These are phyloP conservation scores for Aspergillus fumigatus DNA, from an alignment of 2,329 filamentous ascomycete species.

Conservation along the genomic window DNA sequence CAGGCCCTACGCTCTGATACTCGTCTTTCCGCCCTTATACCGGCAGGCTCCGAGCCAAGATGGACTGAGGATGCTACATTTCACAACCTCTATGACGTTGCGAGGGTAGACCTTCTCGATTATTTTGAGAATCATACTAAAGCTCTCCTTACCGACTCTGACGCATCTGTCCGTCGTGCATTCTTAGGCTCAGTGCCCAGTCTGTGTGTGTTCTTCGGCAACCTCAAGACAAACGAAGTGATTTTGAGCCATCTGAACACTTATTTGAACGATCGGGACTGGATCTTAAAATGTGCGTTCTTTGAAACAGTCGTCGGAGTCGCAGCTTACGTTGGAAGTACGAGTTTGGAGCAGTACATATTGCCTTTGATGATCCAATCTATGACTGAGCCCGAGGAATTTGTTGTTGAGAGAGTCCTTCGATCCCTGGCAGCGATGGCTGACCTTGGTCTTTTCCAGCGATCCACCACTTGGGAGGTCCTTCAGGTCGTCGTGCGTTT, in stretches of 20 bases:
- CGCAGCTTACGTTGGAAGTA: conserved; percentile 81
- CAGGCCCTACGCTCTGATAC: conserved; percentile 82
- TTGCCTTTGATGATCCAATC: conserved; percentile 94
- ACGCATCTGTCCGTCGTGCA: conserved; percentile 80
- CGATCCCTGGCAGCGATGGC: conserved; percentile 86
- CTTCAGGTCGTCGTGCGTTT: conserved; percentile 79
- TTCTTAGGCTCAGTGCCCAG: conserved; percentile 89
- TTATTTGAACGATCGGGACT: conserved; percentile 92
- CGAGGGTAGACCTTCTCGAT: conserved; percentile 75
- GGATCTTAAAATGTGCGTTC: conserved; percentile 94
- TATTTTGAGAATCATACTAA: conserved; percentile 88
- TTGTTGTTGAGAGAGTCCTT: conserved; percentile 85
- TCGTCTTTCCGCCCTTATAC: conserved; percentile 70
- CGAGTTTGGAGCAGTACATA: conserved; percentile 89
- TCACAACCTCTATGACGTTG: conserved; percentile 80
- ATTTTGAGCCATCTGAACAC: conserved; percentile 94
- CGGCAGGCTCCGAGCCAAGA: conserved; percentile 68
- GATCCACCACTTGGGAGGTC: conserved; percentile 80
- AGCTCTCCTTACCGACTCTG: conserved; percentile 77
- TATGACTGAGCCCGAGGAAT: conserved; percentile 86
- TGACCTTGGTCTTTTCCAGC: conserved; percentile 78
- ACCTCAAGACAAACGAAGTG: conserved; percentile 89
- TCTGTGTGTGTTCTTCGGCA: conserved; percentile 91
- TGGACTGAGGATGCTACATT: conserved; percentile 65
- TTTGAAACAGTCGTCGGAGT: conserved; percentile 95